A percentile compares a stretch with the other conserved stretches of the same genome.
These are phyloP conservation scores for Ophiocordyceps camponoti-floridani DNA, from an alignment of 2,329 filamentous ascomycete species.

Conservation along the genomic window DNA sequence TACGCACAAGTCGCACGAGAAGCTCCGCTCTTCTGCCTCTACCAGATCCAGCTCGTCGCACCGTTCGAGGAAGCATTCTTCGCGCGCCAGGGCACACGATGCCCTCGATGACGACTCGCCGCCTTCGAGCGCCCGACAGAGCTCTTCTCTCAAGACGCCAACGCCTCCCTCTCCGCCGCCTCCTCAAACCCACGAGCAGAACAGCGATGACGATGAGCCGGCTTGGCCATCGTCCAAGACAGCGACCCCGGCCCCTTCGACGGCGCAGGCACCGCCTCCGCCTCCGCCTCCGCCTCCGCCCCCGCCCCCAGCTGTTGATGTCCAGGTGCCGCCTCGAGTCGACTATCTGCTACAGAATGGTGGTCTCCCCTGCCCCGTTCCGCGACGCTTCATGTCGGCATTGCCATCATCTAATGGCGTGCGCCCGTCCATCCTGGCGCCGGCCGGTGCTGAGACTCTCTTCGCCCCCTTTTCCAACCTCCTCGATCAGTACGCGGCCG, in stretches of 20 bases:
- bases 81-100: constrained; percentile 18
- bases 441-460: constrained; percentile 50
- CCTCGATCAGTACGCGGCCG: constrained; percentile 69
- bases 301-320: constrained; percentile 56
- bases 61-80: constrained; percentile 14
- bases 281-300: constrained; percentile 54
- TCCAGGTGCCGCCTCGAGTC: constrained; percentile 60
- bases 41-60: constrained; percentile 16
- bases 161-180: constrained; percentile 35
- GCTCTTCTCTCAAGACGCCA: constrained; percentile 44
- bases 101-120: constrained; percentile 23
- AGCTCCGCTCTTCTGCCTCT: constrained; percentile 16
- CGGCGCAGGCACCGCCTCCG: constrained; percentile 25
- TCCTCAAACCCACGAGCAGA: constrained; percentile 19
- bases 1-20: constrained; percentile 16
- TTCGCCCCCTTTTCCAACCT: constrained; percentile 73
- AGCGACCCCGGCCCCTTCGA: constrained; percentile 18
- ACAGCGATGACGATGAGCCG: constrained; percentile 13
- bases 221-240: constrained; percentile 15
- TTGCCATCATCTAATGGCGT: constrained; percentile 35
- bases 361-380: constrained; percentile 53
- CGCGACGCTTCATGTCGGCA: constrained; percentile 54
- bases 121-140: constrained; percentile 24
- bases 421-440: constrained; percentile 43
- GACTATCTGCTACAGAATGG: constrained; percentile 88